Base-by-base conservation (phyloP, 208 protist species). In the Phytomonas francai region DNA sequence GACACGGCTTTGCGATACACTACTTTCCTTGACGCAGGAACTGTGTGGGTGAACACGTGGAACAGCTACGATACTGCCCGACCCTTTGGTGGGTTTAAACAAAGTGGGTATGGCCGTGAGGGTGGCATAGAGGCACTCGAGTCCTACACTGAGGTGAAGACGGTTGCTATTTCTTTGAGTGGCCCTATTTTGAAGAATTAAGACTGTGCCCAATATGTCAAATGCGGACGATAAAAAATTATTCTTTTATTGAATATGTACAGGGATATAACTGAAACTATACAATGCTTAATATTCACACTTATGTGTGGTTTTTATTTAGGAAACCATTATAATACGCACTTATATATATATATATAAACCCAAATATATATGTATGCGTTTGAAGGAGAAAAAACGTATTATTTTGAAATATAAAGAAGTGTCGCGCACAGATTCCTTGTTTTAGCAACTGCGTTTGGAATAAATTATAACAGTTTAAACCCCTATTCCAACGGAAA, bases 1-100 rank as follows among this genome's bases (percentile, higher is more conserved):
- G 78, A 90, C 73, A 88, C 83, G 14, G 84, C 84, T n/a, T 45
- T 91, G 57, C 79, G 73, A 61, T 82, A 76, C 51, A 59, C 74
- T 30, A 77, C 76, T 5, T 73, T 74, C 66, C 71, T 95, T 2
- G 72, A 93, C 51, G 88, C 87, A 42, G 89, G 92, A 61, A 94
- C 84, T 29, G 83, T 94, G 63, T 97, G 92, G 92, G 77, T 95
- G 30, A 97, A 97, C 77, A 80, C 76, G 39, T 97, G 83, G 85
- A 93, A 96, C 76, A 76, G 70, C 60, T 92, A 94, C 74, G 80
- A 89, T 75, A 42, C 58, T 33, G 63, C 81, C 4, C 65, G 74
- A 70, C 88, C 88, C 57, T 97, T 93, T 63, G 92, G 92, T 51
- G 92, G 90, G 66, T 91, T 92, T 81, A 95, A 96, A 76, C 84